Percentiles rank a stretch among this genome's conserved stretches.
Conservation (phyloP, 2,329 filamentous ascomycete genomes). For the Fusarium tjaetaba region DNA sequence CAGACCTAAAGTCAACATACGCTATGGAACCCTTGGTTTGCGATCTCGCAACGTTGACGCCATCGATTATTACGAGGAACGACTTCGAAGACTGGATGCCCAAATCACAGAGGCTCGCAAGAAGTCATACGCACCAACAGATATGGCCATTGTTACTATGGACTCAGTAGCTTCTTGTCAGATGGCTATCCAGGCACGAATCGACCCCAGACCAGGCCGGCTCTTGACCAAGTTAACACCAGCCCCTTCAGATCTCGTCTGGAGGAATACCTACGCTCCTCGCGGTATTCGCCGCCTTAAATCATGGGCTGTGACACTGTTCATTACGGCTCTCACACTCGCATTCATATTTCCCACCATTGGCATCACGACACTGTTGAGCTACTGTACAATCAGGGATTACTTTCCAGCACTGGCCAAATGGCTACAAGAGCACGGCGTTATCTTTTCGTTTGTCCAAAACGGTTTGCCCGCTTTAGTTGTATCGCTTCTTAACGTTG, state of each 20-base stretch:
- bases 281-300: slow-evolving; percentile 77
- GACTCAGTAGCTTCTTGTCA: slow-evolving; percentile 92
- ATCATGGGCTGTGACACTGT: slow-evolving; percentile 83
- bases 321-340: slow-evolving; percentile 84
- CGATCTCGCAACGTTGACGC: slow-evolving; percentile 82
- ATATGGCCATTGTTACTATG: slow-evolving; percentile 96
- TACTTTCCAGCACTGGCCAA: slow-evolving; percentile 76
- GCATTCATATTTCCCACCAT: slow-evolving; percentile 89
- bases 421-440: slow-evolving; percentile 72
- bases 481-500: slow-evolving; percentile 86
- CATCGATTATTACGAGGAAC: slow-evolving; percentile 93
- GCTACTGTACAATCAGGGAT: slow-evolving; percentile 80
- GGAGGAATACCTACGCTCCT: slow-evolving; percentile 90
- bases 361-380: slow-evolving; percentile 80
- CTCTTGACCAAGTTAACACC: slow-evolving; percentile 88
- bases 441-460: slow-evolving; percentile 80
- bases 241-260: slow-evolving; percentile 91
- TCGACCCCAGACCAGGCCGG: slow-evolving; percentile 88
- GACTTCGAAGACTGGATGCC: slow-evolving; percentile 80
- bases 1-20: slow-evolving; percentile 76
- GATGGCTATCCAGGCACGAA: slow-evolving; percentile 94
- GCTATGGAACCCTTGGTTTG: slow-evolving; percentile 80
- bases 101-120: slow-evolving; percentile 75
- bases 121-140: slow-evolving; percentile 79
- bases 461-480: slow-evolving; percentile 88